Evolutionary conservation across 129 eudicot species (phyloP), one percentile per base, ranked within the genome.

Genomic region (Centrapalus pauciflorus): DNA sequence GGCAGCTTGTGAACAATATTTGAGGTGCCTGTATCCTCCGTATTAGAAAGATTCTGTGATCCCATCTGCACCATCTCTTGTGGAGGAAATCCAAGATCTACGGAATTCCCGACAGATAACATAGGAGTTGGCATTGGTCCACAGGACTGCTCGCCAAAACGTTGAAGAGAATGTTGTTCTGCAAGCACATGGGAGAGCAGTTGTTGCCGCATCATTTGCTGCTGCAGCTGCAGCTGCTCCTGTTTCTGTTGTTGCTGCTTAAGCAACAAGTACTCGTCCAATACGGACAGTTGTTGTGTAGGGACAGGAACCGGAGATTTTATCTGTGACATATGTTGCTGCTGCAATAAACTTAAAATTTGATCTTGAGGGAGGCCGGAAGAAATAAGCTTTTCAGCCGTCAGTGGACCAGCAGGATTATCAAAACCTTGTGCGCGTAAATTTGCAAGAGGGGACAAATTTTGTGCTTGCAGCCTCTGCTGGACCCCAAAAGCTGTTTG

Each of bases 331-430:
- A 89, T 61, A 38, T 90, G 80, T 34, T 93, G 92, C 67, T 88
- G 96, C 62, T 93, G 99, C 71, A 89, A 64, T 63, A 94, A 67
- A 61, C 78, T 86, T 40, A 83, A 38, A 2, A 89, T 27, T 51
- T 84, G 99, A 68, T 94, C 96, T 77, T 89, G 95, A 17, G 87
- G 35, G 5, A 82, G 70, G 25, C 93, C 86, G 33, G 97, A 78
- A 60, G 92, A 55, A 14, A 89, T 80, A 24, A 86, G 77, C 70
- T 71, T 86, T 51, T 94, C 99, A 27, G 84, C 65, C 26, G 75
- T 67, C 34, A 87, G 40, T 30, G 73, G 45, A 37, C 72, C 74
- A 54, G 85, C 33, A 13, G 68, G 25, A 49, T 71, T 80, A 19
- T 82, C 85, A 29, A 87, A 12, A 46, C 77, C 68, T 51, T 81